Percentiles rank a stretch among this genome's conserved stretches.
Conservation (phyloP, 192 early-diverging fungal genomes). For the Entophlyctis helioformis region DNA sequence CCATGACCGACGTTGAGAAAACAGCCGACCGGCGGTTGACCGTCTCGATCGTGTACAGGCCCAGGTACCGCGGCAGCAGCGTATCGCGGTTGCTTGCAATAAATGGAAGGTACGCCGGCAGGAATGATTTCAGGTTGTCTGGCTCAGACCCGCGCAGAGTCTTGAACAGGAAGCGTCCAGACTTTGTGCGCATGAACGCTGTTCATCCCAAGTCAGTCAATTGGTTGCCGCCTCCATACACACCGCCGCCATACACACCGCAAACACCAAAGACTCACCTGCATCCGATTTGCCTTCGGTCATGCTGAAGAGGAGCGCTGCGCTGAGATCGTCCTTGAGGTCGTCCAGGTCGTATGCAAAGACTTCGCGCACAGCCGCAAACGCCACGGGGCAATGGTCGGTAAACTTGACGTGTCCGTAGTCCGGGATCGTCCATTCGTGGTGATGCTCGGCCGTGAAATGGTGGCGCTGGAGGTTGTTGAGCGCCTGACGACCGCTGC, state of each 20-base stretch:
- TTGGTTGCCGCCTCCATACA: neutral
- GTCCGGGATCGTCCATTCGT: conserved; percentile 20
- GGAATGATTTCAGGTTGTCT: conserved; percentile 17
- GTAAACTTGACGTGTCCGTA: conserved; percentile 18
- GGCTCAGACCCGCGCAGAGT: conserved; percentile 21
- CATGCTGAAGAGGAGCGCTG: conserved; percentile 2
- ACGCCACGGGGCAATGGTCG: conserved; percentile 21
- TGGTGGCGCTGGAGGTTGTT: conserved; percentile 6
- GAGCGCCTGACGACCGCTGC: too few species aligned
- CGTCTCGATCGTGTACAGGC: conserved; percentile 28
- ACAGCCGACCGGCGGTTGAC: neutral
- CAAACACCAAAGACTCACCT: conserved; percentile 1
- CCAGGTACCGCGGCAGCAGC: conserved; percentile 24
- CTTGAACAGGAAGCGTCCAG: conserved; percentile 21
- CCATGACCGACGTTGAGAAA: too few species aligned
- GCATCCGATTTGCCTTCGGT: conserved; percentile 18
- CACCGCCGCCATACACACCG: neutral
- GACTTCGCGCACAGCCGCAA: conserved; percentile 11
- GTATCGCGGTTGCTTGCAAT: conserved; percentile 9
- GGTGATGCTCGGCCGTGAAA: conserved; percentile 11
- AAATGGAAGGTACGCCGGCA: conserved; percentile 18
- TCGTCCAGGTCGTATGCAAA: conserved; percentile 15
- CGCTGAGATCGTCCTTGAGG: conserved; percentile 4
- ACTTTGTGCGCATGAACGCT: conserved; percentile 20
- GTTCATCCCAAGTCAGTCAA: neutral